Evolutionary conservation across 2,329 filamentous ascomycete genomes (phyloP).

Genomic region (Aspergillus oerlinghausenensis): DNA sequence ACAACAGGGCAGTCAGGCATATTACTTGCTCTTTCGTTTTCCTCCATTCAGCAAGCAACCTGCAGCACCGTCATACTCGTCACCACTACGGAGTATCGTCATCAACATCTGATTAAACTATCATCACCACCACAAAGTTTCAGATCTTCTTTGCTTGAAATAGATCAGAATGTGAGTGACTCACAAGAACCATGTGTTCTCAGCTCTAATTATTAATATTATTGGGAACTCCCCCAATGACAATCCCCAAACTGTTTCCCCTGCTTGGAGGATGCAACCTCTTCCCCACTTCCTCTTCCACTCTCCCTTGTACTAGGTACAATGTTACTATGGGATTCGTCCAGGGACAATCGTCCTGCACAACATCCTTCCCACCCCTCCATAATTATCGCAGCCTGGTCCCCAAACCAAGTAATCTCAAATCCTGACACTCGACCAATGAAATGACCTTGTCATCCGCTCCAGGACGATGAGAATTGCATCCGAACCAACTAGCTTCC

Average conservation of each 20-base stretch:
- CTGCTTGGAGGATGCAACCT: neutral
- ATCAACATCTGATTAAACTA: neutral
- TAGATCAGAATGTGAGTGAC: neutral
- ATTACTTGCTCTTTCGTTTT: neutral
- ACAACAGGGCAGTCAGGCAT: too few relatives aligned
- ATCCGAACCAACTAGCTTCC: slow-evolving; percentile 28
- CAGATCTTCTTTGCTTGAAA: neutral
- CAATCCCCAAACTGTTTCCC: neutral
- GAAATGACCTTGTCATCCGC: slow-evolving; percentile 14
- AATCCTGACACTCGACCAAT: slow-evolving; percentile 11
- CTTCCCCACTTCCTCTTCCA: neutral
- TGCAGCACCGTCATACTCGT: neutral
- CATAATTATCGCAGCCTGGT: slow-evolving; percentile 6
- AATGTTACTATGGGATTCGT: neutral
- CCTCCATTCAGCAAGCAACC: neutral
- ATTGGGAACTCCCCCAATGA: neutral
- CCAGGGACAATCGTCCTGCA: slow-evolving; percentile 1
- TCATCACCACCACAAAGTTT: neutral
- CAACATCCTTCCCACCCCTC: neutral
- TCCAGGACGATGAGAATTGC: slow-evolving; percentile 18
- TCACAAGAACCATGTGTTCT: neutral
- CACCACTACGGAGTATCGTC: neutral
- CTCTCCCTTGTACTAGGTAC: neutral
- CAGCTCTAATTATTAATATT: neutral
- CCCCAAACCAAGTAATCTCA: slow-evolving; percentile 15